Conservation (phyloP, 306 rosid genomes). For the Trifolium repens region DNA sequence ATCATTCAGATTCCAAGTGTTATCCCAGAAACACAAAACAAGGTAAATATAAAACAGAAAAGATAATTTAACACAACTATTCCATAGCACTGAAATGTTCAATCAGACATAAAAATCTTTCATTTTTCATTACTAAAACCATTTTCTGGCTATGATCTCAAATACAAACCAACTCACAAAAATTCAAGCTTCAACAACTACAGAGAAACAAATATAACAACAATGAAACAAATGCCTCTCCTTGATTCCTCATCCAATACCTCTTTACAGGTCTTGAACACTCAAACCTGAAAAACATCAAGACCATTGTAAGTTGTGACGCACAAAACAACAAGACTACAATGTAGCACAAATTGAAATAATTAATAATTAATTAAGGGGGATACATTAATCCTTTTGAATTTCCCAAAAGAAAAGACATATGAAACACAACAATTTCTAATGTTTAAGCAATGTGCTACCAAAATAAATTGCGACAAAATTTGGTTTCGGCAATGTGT, state of each 20-base stretch:
- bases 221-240: slow-evolving; percentile 29
- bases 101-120: slow-evolving; percentile 19
- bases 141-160: slow-evolving; percentile 25
- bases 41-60: not conserved
- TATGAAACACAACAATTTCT: not conserved
- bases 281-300: slow-evolving; percentile 66
- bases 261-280: slow-evolving; percentile 76
- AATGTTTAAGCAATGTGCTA: not conserved
- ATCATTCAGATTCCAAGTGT: not conserved
- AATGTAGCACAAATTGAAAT: slow-evolving; percentile 3
- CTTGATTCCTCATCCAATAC: not conserved
- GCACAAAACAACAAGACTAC: not conserved
- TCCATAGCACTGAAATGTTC: not conserved
- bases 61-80: not conserved
- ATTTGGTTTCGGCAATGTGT: not conserved
- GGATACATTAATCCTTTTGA: not conserved
- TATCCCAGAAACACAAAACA: not conserved
- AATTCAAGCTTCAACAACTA: slow-evolving; percentile 30
- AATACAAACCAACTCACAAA: slow-evolving; percentile 30
- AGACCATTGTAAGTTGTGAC: not conserved
- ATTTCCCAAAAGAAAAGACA: not conserved
- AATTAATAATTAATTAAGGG: not conserved
- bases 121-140: slow-evolving; percentile 35
- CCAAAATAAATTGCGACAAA: not conserved
- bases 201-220: slow-evolving; percentile 28